Evolutionary conservation across 345 rosid genomes (phyloP).

Genomic region (Pugionium dolabratum): DNA sequence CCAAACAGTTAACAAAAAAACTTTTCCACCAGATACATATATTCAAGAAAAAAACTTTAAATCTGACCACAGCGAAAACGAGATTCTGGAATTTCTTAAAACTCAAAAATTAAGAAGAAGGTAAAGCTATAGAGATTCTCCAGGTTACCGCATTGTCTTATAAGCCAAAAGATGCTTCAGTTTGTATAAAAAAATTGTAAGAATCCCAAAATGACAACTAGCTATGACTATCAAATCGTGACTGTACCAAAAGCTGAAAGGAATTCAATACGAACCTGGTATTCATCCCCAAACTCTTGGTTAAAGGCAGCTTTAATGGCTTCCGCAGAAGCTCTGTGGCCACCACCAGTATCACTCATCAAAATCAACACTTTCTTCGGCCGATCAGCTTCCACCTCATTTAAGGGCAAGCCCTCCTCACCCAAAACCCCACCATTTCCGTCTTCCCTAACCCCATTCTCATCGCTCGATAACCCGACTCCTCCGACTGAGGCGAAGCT

Average conservation of each 20-base stretch:
- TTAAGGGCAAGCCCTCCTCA: slow-evolving; percentile 63
- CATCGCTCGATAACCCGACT: slow-evolving; percentile 52
- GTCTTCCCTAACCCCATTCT: slow-evolving; percentile 52
- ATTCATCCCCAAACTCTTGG: slow-evolving; percentile 86
- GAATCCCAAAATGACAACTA: no score
- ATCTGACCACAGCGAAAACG: not conserved
- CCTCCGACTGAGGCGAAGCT: slow-evolving; percentile 73
- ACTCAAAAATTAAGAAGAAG: not conserved
- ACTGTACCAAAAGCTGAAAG: not conserved
- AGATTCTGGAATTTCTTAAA: not conserved
- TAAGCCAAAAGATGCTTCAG: slow-evolving; percentile 11
- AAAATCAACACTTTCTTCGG: slow-evolving; percentile 87
- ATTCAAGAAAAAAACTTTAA: slow-evolving; percentile 5
- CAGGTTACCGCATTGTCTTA: not conserved
- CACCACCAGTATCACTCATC: slow-evolving; percentile 99
- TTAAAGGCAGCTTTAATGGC: slow-evolving; percentile 87
- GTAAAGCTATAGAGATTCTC: not conserved
- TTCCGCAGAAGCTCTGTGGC: slow-evolving; percentile 98
- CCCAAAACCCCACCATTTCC: slow-evolving; percentile 49
- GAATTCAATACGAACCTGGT: slow-evolving; percentile 61
- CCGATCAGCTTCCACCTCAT: slow-evolving; percentile 48
- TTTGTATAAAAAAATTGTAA: no score
- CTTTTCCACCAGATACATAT: no score
- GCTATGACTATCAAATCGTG: no score
- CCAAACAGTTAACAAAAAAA: not conserved